phyloP scores from a whole-genome alignment of 768 basidiomycete species.

The Termitomyces bulborhizus region DNA sequence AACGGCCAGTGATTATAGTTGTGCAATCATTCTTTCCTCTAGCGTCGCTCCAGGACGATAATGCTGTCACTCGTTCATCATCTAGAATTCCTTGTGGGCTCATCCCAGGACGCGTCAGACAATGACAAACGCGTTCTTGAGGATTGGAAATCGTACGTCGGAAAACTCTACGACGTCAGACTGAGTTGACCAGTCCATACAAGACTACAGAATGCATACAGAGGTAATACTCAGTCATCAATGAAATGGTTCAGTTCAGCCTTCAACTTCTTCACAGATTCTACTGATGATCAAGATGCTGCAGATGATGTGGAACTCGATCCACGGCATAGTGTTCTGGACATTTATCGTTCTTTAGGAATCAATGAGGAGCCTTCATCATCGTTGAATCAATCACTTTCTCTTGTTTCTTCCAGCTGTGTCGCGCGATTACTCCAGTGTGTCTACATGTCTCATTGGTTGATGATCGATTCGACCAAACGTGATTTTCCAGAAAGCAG shows the following conservation, averaged over 20 bases:
- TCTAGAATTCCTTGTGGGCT: conserved; percentile 23
- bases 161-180: background rate
- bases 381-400: background rate
- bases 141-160: conserved; percentile 25
- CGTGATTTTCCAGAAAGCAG: conserved; percentile 18
- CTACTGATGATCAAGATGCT: conserved; percentile 3
- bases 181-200: background rate
- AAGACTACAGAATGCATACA: conserved; percentile 7
- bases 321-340: conserved; percentile 25
- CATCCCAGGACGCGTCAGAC: conserved; percentile 16
- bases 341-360: conserved; percentile 17
- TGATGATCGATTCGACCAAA: background rate
- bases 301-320: conserved; percentile 11
- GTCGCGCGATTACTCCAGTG: conserved; percentile 19
- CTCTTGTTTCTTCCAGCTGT: conserved; percentile 3
- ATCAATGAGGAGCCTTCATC: background rate
- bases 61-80: conserved; percentile 14
- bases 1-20: too few relatives aligned
- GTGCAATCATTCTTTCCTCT: background rate
- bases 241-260: too few relatives aligned
- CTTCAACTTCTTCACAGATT: conserved; percentile 5
- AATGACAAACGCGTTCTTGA: conserved; percentile 20
- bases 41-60: background rate
- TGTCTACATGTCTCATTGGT: conserved; percentile 10
- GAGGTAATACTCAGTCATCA: background rate